These are phyloP conservation scores for Pyrenula aspistea DNA, from an alignment of 495 filamentous ascomycete genomes.

Conservation along the genomic window DNA sequence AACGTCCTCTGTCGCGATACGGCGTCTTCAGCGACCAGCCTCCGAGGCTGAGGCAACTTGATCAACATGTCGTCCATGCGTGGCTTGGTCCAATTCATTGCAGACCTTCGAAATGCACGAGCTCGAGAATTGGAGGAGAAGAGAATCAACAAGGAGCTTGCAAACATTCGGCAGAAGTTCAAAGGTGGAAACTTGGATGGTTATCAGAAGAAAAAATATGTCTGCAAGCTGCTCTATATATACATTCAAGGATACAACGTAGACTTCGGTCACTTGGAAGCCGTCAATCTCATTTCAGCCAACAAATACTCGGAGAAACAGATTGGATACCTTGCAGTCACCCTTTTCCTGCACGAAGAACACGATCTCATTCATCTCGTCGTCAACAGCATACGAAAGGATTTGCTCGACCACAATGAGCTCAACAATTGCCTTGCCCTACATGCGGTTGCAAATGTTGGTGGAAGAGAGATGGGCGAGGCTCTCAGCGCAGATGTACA, in stretches of 20 bases:
- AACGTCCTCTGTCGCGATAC: slow-evolving; percentile 12
- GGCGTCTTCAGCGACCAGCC: neutral
- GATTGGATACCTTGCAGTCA: slow-evolving; percentile 97
- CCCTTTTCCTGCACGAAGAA: slow-evolving; percentile 90
- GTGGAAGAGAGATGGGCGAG: slow-evolving; percentile 93
- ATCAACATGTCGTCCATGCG: slow-evolving; percentile 56
- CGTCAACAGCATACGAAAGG: slow-evolving; percentile 97
- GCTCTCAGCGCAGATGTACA: slow-evolving; percentile 89
- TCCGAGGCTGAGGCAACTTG: neutral
- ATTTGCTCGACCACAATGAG: slow-evolving; percentile 88
- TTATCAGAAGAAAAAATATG: slow-evolving; percentile 99
- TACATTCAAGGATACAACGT: slow-evolving; percentile 99
- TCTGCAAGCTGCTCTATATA: slow-evolving; percentile 99
- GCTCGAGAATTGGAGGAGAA: slow-evolving; percentile 97
- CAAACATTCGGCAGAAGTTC: slow-evolving; percentile 78
- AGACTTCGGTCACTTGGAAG: slow-evolving; percentile 97
- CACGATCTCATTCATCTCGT: slow-evolving; percentile 94
- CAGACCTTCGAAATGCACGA: slow-evolving; percentile 87
- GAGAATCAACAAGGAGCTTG: slow-evolving; percentile 97
- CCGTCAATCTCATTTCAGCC: slow-evolving; percentile 92
- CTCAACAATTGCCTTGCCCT: slow-evolving; percentile 95
- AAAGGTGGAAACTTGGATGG: slow-evolving; percentile 80
- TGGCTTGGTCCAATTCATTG: slow-evolving; percentile 95
- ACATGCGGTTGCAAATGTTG: slow-evolving; percentile 97
- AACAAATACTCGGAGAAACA: slow-evolving; percentile 99